Conservation (phyloP, 257 asterid genomes). For the Solanum chaucha region DNA sequence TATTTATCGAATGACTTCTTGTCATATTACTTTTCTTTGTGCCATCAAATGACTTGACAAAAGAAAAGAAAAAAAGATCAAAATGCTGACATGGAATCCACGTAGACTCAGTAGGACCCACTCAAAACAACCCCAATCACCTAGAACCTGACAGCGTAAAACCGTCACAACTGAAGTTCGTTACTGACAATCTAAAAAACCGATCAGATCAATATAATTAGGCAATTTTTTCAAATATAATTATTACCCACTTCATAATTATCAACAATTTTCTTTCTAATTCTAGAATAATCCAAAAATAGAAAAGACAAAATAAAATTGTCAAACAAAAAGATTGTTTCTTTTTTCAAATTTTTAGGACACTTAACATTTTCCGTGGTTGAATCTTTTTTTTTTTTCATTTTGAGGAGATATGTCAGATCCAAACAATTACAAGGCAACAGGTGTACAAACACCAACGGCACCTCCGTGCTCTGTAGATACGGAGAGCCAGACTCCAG, state of each 20-base stretch:
- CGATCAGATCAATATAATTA: neutral
- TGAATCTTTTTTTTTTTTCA: neutral
- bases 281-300: neutral
- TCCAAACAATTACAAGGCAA: constrained; percentile 3
- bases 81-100: neutral
- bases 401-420: constrained; percentile 25
- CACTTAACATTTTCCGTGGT: neutral
- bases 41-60: neutral
- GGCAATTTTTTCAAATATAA: neutral
- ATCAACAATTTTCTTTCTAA: neutral
- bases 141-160: neutral
- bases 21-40: neutral
- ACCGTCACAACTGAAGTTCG: neutral
- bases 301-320: neutral
- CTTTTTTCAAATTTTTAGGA: neutral
- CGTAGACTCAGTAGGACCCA: neutral
- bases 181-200: neutral
- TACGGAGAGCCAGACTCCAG: neutral
- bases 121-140: neutral
- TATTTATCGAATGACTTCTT: neutral
- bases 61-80: neutral
- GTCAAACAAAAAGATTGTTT: neutral
- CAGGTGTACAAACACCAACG: neutral
- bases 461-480: constrained; percentile 13
- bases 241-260: neutral